phyloP scores from a whole-genome alignment of 2,329 filamentous ascomycete species.

The Diplocarpon rosae region DNA sequence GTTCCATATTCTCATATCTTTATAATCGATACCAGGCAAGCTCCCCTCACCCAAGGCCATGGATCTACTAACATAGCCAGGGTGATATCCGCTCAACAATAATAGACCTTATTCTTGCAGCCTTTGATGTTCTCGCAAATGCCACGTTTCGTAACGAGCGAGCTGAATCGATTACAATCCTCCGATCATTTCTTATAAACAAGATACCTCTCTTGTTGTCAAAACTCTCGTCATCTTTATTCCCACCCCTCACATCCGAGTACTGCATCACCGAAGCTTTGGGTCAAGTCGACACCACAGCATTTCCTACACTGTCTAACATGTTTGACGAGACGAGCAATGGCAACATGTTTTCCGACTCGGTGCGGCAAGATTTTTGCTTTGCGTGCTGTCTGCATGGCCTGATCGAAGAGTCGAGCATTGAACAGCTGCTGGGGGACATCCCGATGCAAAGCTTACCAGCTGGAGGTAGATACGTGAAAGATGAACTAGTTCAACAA shows the following conservation, averaged over 20 bases:
- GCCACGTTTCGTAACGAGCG: slow-evolving; percentile 63
- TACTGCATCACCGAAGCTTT: slow-evolving; percentile 56
- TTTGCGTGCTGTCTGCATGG: slow-evolving; percentile 84
- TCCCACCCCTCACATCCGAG: slow-evolving; percentile 48
- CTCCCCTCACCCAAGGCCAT: background rate
- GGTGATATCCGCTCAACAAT: slow-evolving; percentile 68
- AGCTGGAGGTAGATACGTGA: slow-evolving; percentile 61
- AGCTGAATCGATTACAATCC: slow-evolving; percentile 50
- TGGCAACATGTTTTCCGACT: slow-evolving; percentile 45
- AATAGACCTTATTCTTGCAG: slow-evolving; percentile 73
- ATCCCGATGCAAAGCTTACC: slow-evolving; percentile 72
- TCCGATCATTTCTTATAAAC: slow-evolving; percentile 81
- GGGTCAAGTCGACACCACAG: slow-evolving; percentile 48
- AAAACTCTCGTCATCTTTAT: slow-evolving; percentile 44
- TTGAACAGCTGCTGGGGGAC: slow-evolving; percentile 73
- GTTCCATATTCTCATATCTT: slow-evolving; percentile 65
- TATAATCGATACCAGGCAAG: slow-evolving; percentile 72
- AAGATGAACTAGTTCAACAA: slow-evolving; percentile 67
- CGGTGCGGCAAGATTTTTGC: slow-evolving; percentile 72
- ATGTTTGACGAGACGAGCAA: slow-evolving; percentile 47
- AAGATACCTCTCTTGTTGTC: slow-evolving; percentile 51
- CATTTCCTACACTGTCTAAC: slow-evolving; percentile 53
- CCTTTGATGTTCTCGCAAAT: slow-evolving; percentile 84
- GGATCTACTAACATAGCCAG: slow-evolving; percentile 32
- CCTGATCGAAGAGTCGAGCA: slow-evolving; percentile 66